phyloP scores from a whole-genome alignment of 306 rosid genomes.

The Sicyos edulis region DNA sequence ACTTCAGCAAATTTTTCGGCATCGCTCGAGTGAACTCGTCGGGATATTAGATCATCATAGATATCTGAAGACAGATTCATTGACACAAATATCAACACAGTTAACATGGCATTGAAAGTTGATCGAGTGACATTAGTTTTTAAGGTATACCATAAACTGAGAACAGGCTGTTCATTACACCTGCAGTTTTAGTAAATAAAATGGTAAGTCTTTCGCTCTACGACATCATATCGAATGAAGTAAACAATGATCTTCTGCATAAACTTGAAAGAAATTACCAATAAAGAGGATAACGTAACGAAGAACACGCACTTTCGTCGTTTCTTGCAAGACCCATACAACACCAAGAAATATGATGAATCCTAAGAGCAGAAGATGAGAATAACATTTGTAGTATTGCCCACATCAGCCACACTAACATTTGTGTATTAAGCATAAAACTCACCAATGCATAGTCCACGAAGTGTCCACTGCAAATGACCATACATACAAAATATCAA shows the following conservation, averaged over 20 bases:
- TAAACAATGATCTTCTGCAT: conserved; percentile 2
- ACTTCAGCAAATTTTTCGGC: conserved; percentile 95
- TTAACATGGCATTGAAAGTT: neutral
- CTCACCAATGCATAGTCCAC: conserved; percentile 92
- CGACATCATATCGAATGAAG: conserved; percentile 20
- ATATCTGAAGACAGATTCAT: conserved; percentile 42
- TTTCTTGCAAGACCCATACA: conserved; percentile 82
- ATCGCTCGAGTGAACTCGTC: conserved; percentile 89
- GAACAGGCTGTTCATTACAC: conserved; percentile 96
- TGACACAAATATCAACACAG: neutral
- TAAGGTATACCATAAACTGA: conserved; percentile 75
- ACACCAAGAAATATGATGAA: conserved; percentile 71
- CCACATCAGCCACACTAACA: neutral
- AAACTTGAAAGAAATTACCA: neutral
- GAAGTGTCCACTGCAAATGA: conserved; percentile 76
- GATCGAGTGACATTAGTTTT: conserved; percentile 2
- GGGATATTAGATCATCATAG: conserved; percentile 85
- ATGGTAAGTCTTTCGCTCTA: conserved; percentile 21
- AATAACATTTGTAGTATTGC: neutral
- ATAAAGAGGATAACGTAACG: conserved; percentile 84
- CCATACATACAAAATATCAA: neutral
- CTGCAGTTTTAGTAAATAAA: conserved; percentile 42
- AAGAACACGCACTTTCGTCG: conserved; percentile 53
- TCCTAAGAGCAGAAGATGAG: conserved; percentile 37
- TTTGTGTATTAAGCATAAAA: neutral